phyloP scores from a whole-genome alignment of 768 basidiomycete genomes.

The Suillus americanus region DNA sequence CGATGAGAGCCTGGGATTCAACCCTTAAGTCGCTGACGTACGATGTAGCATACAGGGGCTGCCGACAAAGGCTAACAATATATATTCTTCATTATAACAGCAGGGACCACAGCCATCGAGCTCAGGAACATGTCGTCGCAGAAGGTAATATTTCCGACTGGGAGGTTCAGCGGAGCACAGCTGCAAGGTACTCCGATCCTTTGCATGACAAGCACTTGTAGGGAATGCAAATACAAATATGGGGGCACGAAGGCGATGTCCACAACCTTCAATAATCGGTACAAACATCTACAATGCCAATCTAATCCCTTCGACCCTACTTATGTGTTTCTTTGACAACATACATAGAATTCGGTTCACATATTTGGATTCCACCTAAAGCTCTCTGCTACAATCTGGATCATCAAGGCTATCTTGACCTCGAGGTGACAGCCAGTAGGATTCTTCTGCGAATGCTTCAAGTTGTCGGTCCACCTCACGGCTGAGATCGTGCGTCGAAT shows the following conservation, averaged over 20 bases:
- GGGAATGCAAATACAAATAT: neutral
- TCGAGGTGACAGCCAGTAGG: neutral
- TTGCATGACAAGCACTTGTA: neutral
- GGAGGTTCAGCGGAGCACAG: neutral
- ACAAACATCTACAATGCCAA: neutral
- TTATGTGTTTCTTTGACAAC: neutral
- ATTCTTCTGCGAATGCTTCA: conserved; percentile 1
- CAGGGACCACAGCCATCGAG: neutral
- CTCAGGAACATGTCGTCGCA: neutral
- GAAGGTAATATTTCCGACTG: neutral
- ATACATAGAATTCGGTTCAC: neutral
- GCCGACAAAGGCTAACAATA: neutral
- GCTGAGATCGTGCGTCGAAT: conserved; percentile 17
- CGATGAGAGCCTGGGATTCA: neutral
- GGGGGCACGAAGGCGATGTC: neutral
- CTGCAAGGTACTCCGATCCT: neutral
- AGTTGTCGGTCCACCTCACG: conserved; percentile 19
- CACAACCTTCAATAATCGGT: neutral
- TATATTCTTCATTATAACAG: neutral
- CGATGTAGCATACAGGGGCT: neutral
- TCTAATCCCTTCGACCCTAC: neutral
- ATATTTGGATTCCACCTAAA: neutral
- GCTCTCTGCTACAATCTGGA: neutral
- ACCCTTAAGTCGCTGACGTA: neutral
- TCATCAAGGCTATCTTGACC: neutral